Base-by-base conservation (phyloP, 208 protist genomes). In the Blechomonas ayalai region DNA sequence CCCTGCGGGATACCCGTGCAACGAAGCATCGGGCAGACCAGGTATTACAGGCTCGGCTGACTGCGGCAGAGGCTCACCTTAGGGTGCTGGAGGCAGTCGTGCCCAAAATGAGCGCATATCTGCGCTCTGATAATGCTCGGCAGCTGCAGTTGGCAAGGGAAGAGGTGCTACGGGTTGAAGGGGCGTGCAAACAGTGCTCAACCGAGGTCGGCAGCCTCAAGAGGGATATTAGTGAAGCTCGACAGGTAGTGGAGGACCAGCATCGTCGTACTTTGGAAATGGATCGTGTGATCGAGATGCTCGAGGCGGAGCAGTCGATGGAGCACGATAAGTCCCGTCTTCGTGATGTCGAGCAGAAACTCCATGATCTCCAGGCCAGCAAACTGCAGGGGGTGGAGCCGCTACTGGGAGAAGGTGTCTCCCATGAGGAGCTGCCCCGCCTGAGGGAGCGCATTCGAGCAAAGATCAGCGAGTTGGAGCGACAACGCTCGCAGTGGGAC, bases 381-480 rank as follows among this genome's bases (percentile, higher is more conserved):
- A 39, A 49, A 10, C 20, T 85, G 25, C 36, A 44, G 12, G 63
- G 42, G 9, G 69, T 82, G 45, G 63, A 67, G 40, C 39, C 57
- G 29, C 42, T 89, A 1, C 42, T 92, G 22, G 83, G 83, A 0
- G 68, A 82, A 12, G 67, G 54, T n/a, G 66, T 72, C 24, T 32
- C 8, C 25, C 39, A 68, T 8, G 62, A 71, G 22, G 65, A 57
- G 18, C 55, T 92, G 22, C 48, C 57, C 7, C 50, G 37, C 9
- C 67, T 92, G 38, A 79, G 70, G 1, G 86, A 95, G 40, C 42
- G 75, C 26, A 82, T 91, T 33, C 61, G 73, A 7, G 58, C 52
- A n/a, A 77, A 85, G 54, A 52, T 82, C 35, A 65, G 64, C 15
- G 61, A 75, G 33, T 38, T 91, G 28, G 82, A 91, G 61, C 53